phyloP scores from a whole-genome alignment of 2,329 filamentous ascomycete species.

The Trichophyton simii region DNA sequence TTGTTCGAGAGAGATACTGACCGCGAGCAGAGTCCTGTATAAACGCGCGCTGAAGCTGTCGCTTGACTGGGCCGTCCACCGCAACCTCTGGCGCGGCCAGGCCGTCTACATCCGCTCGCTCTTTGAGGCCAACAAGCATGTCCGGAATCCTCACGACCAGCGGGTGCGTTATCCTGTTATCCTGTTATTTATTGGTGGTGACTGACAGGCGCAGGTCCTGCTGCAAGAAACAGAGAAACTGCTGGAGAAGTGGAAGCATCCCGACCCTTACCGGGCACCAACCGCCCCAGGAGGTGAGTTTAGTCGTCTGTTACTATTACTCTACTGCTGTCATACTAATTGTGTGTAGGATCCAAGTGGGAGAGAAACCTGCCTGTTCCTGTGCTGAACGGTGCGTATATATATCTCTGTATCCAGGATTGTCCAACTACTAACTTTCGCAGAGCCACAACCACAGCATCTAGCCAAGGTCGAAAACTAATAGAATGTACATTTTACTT shows the following conservation, averaged over 20 bases:
- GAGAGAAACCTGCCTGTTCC: conserved; percentile 81
- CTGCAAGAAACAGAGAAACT: conserved; percentile 79
- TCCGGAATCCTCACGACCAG: conserved; percentile 74
- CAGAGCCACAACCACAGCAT: conserved; percentile 20
- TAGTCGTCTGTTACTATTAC: conserved; percentile 5
- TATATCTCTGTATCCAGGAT: background rate
- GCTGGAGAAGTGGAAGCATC: conserved; percentile 91
- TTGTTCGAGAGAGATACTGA: background rate
- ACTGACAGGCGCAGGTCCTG: conserved; percentile 47
- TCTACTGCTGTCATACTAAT: background rate
- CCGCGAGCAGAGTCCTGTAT: conserved; percentile 54
- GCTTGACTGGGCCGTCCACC: conserved; percentile 88
- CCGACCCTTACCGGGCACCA: conserved; percentile 79
- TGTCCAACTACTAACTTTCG: background rate
- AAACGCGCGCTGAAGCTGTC: conserved; percentile 84
- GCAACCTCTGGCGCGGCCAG: conserved; percentile 88
- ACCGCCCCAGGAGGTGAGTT: conserved; percentile 79
- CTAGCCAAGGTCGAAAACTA: conserved; percentile 1
- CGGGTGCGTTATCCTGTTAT: conserved; percentile 61
- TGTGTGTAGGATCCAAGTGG: conserved; percentile 68
- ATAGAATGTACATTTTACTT: background rate
- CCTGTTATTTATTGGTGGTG: too few species aligned
- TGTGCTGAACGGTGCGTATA: conserved; percentile 62
- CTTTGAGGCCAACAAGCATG: conserved; percentile 82
- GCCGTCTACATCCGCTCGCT: conserved; percentile 89